These are phyloP conservation scores for Ilex asprella DNA, from an alignment of 257 asterid species.

Conservation along the genomic window DNA sequence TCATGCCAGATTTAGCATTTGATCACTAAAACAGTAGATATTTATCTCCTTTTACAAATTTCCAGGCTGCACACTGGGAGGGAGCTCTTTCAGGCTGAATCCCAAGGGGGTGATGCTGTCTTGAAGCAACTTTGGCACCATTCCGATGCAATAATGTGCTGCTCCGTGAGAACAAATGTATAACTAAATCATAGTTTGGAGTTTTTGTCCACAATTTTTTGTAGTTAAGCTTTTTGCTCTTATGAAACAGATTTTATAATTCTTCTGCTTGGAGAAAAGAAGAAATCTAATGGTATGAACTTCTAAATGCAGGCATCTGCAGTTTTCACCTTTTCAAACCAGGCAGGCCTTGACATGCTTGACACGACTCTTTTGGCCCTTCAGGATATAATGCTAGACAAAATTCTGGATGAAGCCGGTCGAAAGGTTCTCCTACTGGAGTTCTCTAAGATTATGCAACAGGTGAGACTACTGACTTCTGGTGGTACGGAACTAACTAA, in stretches of 20 bases:
- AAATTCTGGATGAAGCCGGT: slow-evolving; percentile 76
- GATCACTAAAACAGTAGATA: too few species aligned
- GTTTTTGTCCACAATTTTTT: not conserved
- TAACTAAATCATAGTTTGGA: slow-evolving; percentile 18
- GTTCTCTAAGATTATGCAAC: slow-evolving; percentile 91
- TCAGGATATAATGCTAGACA: slow-evolving; percentile 87
- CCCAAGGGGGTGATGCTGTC: slow-evolving; percentile 55
- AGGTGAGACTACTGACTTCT: slow-evolving; percentile 30
- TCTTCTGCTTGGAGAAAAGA: too few species aligned
- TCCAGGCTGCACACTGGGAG: slow-evolving; percentile 72
- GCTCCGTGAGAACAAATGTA: slow-evolving; percentile 75
- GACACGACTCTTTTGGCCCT: slow-evolving; percentile 86
- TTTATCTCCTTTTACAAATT: not conserved
- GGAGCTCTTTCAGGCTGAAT: slow-evolving; percentile 50
- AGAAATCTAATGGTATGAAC: not conserved
- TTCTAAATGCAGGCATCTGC: slow-evolving; percentile 62
- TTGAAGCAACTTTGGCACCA: slow-evolving; percentile 90
- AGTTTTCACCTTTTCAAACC: slow-evolving; percentile 83
- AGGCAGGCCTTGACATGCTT: slow-evolving; percentile 95
- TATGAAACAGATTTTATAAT: too few species aligned
- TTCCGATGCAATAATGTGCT: slow-evolving; percentile 83
- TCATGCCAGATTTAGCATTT: too few species aligned
- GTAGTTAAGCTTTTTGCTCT: not conserved
- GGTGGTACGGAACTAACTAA: not conserved
- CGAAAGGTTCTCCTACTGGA: slow-evolving; percentile 69